Evolutionary conservation across 2,329 filamentous ascomycete species (phyloP).

Genomic region (Aspergillus flavus): DNA sequence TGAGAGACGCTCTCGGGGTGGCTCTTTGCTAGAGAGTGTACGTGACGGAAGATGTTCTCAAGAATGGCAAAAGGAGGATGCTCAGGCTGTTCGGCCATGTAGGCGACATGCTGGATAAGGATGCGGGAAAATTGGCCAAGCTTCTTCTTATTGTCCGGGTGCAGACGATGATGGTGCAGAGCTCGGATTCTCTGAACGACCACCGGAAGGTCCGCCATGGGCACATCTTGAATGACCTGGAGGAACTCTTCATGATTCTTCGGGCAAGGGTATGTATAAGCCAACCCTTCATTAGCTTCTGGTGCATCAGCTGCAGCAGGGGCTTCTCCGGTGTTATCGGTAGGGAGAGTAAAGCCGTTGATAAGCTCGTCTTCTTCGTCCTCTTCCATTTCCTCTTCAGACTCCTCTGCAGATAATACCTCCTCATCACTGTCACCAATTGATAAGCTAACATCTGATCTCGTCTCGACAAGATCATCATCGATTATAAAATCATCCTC

Average conservation of each 20-base stretch:
- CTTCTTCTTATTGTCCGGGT: conserved; percentile 81
- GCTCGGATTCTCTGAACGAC: conserved; percentile 88
- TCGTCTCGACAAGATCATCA: conserved; percentile 82
- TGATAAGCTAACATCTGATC: conserved; percentile 58
- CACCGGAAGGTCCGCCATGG: conserved; percentile 68
- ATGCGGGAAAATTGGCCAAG: conserved; percentile 60
- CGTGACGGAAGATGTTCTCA: conserved; percentile 81
- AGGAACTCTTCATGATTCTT: conserved; percentile 74
- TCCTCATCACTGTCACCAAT: conserved; percentile 53
- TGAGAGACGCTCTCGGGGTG: conserved; percentile 77
- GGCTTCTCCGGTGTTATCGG: conserved; percentile 19
- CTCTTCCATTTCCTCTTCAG: conserved; percentile 55
- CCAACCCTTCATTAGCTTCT: conserved; percentile 57
- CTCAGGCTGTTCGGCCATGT: conserved; percentile 54
- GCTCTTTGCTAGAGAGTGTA: conserved; percentile 88
- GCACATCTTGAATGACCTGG: conserved; percentile 62
- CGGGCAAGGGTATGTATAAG: conserved; percentile 86
- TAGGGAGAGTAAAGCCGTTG: conserved; percentile 61
- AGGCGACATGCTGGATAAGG: conserved; percentile 59
- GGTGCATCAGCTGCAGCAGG: conserved; percentile 45
- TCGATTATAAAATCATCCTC: conserved; percentile 94
- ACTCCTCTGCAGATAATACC: conserved; percentile 59
- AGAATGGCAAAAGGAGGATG: conserved; percentile 66
- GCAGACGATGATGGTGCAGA: conserved; percentile 86
- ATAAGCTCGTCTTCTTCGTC: conserved; percentile 71